Evolutionary conservation across 2,329 filamentous ascomycete genomes (phyloP), one percentile per base, ranked within the genome.

Genomic region (Colletotrichum scovillei): DNA sequence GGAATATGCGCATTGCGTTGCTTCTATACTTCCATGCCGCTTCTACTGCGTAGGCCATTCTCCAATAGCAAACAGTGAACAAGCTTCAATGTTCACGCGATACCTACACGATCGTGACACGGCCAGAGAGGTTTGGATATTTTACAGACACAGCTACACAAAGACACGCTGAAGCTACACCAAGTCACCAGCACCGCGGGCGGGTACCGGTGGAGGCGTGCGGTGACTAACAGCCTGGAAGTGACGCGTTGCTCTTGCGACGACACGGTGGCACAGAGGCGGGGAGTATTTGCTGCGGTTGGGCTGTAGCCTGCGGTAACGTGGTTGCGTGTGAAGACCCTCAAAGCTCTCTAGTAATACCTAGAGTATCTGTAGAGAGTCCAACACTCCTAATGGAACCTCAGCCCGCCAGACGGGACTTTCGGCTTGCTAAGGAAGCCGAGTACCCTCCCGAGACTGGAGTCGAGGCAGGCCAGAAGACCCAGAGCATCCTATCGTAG

Each of bases 231-330:
- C 53, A 22, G 8, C 42, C 42, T 9, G 19, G 42, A 63, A 67
- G 58, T 58, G 69, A 72, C 69, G 69, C 69, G 69, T 72, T 69
- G 69, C 69, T 72, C 69, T 63, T 69, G 65, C 65, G 65, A 72
- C 65, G 42, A 55, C 38, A 49, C 38, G 52, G 58, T 63, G 65
- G 49, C 58, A 63, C 57, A 46, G 56, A 62, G 63, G 46, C 28
- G 68, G 68, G 65, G 56, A 62, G 66, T 22, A 16, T 55, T 63
- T 24, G 59, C 49, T 63, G 32, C 28, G 49, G 67, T 57, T 38
- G n/a, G 66, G 35, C 60, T 49, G 38, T 63, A 26, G 26, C 30
- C 30, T 28, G 11, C 24, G 30, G 30, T 32, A 30, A 14, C 8
- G 28, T 30, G 16, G 55, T 26, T 30, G 55, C 55, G 24, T n/a